A percentile compares a stretch with the other conserved stretches of the same genome.
Evolutionary conservation across 1,284 basidiomycete genomes (phyloP).

Genomic region (Rhodotorula sp.): DNA sequence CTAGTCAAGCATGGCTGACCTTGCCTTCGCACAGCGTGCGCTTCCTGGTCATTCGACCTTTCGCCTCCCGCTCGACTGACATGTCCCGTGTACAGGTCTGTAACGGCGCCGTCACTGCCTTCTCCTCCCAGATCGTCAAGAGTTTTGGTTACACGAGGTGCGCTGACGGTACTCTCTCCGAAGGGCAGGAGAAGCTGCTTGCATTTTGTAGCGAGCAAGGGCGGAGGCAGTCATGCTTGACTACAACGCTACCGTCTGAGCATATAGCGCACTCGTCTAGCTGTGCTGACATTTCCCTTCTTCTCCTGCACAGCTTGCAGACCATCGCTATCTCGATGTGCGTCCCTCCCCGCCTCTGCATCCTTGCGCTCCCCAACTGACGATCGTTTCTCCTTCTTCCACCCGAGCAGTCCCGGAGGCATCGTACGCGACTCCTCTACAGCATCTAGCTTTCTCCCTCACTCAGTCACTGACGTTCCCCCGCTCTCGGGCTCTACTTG

Average conservation of each 20-base stretch:
- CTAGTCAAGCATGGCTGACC: no score
- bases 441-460: background rate
- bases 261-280: no score
- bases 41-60: background rate
- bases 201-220: no score
- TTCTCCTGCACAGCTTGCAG: background rate
- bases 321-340: conserved; percentile 54
- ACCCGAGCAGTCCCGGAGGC: background rate
- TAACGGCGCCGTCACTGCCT: conserved; percentile 55
- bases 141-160: conserved; percentile 53
- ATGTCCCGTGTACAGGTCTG: conserved; percentile 25
- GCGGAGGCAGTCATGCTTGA: no score
- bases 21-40: background rate
- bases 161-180: no score
- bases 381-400: no score
- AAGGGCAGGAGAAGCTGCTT: no score
- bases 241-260: no score
- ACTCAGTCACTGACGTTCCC: background rate
- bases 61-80: background rate
- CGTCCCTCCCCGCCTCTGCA: background rate
- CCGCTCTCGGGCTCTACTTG: no score
- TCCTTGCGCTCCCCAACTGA: background rate
- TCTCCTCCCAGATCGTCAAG: conserved; percentile 56
- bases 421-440: background rate
- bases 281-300: no score